A percentile compares a stretch with the other conserved stretches of the same genome.
Evolutionary conservation across 2,329 filamentous ascomycete genomes (phyloP).

Genomic region (Cladophialophora bantiana): DNA sequence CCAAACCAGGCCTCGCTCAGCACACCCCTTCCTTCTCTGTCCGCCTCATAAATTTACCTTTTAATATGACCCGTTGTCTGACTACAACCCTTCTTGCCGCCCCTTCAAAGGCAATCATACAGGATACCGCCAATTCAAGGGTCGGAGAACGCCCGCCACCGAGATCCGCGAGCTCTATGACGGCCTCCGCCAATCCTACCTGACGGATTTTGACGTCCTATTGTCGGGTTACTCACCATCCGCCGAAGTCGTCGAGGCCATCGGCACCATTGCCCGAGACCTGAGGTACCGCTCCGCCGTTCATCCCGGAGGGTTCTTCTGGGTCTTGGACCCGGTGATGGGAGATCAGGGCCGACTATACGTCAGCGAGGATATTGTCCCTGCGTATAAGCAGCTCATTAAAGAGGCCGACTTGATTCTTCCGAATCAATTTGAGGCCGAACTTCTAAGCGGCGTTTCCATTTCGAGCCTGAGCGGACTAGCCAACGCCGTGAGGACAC

Average conservation of each 20-base stretch:
- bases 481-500: constrained; percentile 35
- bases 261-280: constrained; percentile 83
- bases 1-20: background rate
- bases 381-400: constrained; percentile 83
- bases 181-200: constrained; percentile 80
- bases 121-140: constrained; percentile 87
- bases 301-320: constrained; percentile 38
- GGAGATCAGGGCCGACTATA: constrained; percentile 93
- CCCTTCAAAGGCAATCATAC: constrained; percentile 81
- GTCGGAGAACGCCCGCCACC: constrained; percentile 78
- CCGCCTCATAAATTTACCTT: background rate
- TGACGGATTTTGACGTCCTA: constrained; percentile 92
- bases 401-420: constrained; percentile 86
- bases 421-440: constrained; percentile 96
- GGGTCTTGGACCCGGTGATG: constrained; percentile 96
- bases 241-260: constrained; percentile 80
- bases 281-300: constrained; percentile 61
- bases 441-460: constrained; percentile 64
- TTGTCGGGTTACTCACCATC: constrained; percentile 94
- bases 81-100: background rate
- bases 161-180: constrained; percentile 86
- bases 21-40: background rate
- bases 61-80: background rate
- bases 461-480: constrained; percentile 33
- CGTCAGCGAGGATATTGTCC: constrained; percentile 88